Evolutionary conservation across 2,329 filamentous ascomycete genomes (phyloP), one percentile per base, ranked within the genome.

Genomic region (Talaromyces atroroseus): DNA sequence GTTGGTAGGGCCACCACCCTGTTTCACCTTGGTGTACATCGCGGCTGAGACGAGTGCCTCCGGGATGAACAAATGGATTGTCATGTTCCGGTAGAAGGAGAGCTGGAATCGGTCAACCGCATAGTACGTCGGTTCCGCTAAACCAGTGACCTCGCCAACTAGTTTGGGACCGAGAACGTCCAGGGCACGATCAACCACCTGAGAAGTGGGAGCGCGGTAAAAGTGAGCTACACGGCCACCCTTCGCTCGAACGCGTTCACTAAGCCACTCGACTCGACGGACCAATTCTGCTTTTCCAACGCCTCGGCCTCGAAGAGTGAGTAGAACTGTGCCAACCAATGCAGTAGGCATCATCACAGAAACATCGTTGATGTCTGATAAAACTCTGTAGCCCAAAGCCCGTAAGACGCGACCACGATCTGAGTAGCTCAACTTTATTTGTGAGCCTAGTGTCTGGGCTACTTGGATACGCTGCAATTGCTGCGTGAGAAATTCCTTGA

Each of bases 21-120:
- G 85, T 72, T 99, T 99, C 54, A 97, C 88, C 46, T 84, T 83
- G 0, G 86, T 94, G 71, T 99, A 99, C 80, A 99, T 86, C 26
- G 89, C 89, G 4, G 87, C 90, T 59, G 90, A 94, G 21, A 97
- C 90, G 4, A 99, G 79, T 0, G 92, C 89, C 69, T 97, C 92
- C 2, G 90, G 88, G 57, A 99, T 94, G 71, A 99, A 99, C 5
- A 99, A 82, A 69, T 99, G 94, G 60, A 99, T 99, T 0, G 92
- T 96, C 94, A 97, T 97, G 73, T 99, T 99, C 52, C 94, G 87
- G 74, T 99, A 99, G 73, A 99, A 99, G 0, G 91, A 96, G 10
- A 99, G 82, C 69, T 99, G 94, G 77, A 99, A 99, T 53, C 91
- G 83, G 71, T 99, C 94, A 40, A 96, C 91, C 4, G 94, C 94